These are phyloP conservation scores for Salmacisia buchloeana DNA, from an alignment of 1,284 basidiomycete species.

Conservation along the genomic window DNA sequence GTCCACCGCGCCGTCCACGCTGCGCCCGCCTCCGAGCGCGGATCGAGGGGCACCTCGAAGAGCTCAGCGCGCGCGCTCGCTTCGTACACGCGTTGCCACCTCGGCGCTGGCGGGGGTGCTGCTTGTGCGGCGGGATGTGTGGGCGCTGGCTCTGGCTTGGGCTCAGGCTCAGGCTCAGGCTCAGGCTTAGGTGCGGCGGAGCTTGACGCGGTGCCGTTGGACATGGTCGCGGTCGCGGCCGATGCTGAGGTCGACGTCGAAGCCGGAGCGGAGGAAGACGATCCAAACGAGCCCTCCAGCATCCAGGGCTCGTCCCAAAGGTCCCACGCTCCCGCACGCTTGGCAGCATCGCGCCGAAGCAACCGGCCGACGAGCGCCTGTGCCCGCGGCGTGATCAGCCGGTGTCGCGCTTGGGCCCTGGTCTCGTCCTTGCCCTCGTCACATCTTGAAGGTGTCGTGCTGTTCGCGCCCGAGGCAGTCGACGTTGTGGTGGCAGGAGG, in stretches of 20 bases:
- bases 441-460: neutral
- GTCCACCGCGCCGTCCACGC: constrained; percentile 25
- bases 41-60: constrained; percentile 32
- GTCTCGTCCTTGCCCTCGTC: constrained; percentile 25
- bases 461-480: no score
- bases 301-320: constrained; percentile 47
- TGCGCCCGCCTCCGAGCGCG: constrained; percentile 27
- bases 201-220: no score
- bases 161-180: no score
- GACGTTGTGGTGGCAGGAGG: no score
- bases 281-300: constrained; percentile 33
- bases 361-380: constrained; percentile 38
- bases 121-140: no score
- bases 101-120: no score
- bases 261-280: neutral
- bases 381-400: constrained; percentile 42
- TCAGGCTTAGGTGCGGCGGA: no score
- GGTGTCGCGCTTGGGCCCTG: constrained; percentile 13
- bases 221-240: neutral
- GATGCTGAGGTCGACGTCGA: neutral
- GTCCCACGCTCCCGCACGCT: constrained; percentile 37
- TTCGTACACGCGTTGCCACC: constrained; percentile 22
- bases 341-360: constrained; percentile 38
- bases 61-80: constrained; percentile 23
- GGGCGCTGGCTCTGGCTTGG: no score